Percentiles rank a stretch among this genome's conserved stretches.
phyloP scores from a whole-genome alignment of 352 stramenopile species.

The Phytophthora crassamura region DNA sequence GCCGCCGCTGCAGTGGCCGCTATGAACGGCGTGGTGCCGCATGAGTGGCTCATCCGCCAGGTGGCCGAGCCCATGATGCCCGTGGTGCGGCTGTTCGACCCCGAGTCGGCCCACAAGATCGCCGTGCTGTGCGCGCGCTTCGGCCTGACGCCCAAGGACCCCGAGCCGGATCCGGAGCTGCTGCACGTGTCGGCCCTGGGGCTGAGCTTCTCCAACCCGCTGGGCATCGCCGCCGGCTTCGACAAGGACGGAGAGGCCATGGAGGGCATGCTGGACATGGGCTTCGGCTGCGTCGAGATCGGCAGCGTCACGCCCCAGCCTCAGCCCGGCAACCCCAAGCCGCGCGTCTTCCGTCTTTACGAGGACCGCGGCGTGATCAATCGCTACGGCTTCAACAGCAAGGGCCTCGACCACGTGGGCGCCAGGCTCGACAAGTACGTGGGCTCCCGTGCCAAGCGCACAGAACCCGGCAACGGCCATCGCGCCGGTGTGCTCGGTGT shows the following conservation, averaged over 20 bases:
- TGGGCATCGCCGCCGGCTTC: conserved; percentile 97
- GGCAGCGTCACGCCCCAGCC: conserved; percentile 94
- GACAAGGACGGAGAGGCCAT: conserved; percentile 97
- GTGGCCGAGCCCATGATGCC: conserved; percentile 84
- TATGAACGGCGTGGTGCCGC: conserved; percentile 71
- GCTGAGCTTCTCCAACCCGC: conserved; percentile 89
- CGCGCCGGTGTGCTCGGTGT: conserved; percentile 92
- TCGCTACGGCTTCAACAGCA: conserved; percentile 98
- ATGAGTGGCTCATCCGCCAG: conserved; percentile 79
- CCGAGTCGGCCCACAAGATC: conserved; percentile 87
- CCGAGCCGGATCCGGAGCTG: conserved; percentile 53
- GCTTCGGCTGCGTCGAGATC: conserved; percentile 97
- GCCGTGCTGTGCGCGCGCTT: conserved; percentile 82
- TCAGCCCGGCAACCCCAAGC: conserved; percentile 95
- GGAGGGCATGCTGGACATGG: conserved; percentile 93
- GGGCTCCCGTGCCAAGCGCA: conserved; percentile 34
- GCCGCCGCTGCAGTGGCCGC: conserved; percentile 63
- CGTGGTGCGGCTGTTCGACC: conserved; percentile 79
- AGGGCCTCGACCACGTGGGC: conserved; percentile 87
- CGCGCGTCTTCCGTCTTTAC: conserved; percentile 95
- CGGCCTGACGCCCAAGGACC: conserved; percentile 76
- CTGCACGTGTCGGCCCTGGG: conserved; percentile 66
- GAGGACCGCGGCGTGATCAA: conserved; percentile 98
- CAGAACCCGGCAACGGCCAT: conserved; percentile 37
- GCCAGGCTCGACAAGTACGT: conserved; percentile 72